These are phyloP conservation scores for Mycosphaerella arachidis DNA, from an alignment of 2,329 filamentous ascomycete genomes.

Conservation along the genomic window DNA sequence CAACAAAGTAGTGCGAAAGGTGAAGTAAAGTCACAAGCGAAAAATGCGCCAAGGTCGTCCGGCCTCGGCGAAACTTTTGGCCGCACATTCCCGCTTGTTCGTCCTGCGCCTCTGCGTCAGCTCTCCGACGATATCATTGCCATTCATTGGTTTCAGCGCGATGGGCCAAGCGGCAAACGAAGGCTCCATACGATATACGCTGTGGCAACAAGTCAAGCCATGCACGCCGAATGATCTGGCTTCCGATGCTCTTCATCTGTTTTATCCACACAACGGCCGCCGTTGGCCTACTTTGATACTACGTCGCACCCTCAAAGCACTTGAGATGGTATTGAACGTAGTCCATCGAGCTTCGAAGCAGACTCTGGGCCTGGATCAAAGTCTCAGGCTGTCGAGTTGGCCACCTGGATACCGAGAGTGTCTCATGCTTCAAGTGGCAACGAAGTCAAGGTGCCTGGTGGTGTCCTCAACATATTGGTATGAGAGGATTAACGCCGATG, in stretches of 20 bases:
- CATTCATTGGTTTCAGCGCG: too few relatives aligned
- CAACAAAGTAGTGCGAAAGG: too few relatives aligned
- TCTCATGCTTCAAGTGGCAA: slow-evolving; percentile 3
- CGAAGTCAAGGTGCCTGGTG: slow-evolving; percentile 3
- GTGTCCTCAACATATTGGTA: slow-evolving; percentile 4
- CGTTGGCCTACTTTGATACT: neutral
- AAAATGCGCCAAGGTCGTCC: too few relatives aligned
- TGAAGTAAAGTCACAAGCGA: too few relatives aligned
- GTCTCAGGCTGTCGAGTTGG: neutral
- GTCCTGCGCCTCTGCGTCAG: too few relatives aligned
- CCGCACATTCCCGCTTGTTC: too few relatives aligned
- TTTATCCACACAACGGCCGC: neutral
- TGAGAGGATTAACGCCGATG: neutral
- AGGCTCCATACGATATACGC: too few relatives aligned
- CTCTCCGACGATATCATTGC: too few relatives aligned
- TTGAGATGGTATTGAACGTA: neutral
- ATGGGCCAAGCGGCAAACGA: too few relatives aligned
- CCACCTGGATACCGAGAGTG: neutral
- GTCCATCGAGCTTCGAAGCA: neutral
- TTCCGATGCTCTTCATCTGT: too few relatives aligned
- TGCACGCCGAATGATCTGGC: neutral
- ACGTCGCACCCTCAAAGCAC: neutral
- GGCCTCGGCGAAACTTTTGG: too few relatives aligned
- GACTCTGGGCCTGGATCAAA: slow-evolving; percentile 6
- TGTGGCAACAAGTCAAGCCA: neutral